Evolutionary conservation across 768 basidiomycete genomes (phyloP).

Genomic region (Xerocomus brunneocitrinus): DNA sequence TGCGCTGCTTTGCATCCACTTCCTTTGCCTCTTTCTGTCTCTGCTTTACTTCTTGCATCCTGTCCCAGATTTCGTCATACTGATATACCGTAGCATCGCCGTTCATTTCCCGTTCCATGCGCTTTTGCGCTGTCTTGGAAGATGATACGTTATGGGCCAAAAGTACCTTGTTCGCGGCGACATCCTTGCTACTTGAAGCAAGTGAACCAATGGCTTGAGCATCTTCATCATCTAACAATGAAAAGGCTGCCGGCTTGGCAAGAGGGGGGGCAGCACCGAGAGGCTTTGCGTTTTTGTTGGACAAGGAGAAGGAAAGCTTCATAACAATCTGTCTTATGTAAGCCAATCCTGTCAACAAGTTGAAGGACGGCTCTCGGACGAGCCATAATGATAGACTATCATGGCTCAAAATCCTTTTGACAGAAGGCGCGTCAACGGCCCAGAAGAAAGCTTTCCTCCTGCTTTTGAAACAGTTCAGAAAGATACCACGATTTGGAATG

Average conservation of each 20-base stretch:
- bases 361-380: no score
- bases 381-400: no score
- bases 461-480: constrained; percentile 44
- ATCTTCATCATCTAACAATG: constrained; percentile 61
- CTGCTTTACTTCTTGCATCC: constrained; percentile 84
- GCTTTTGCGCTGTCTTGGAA: constrained; percentile 63
- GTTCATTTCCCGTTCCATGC: constrained; percentile 73
- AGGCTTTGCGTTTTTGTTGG: constrained; percentile 48
- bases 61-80: constrained; percentile 96
- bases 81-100: constrained; percentile 84
- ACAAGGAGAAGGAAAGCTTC: constrained; percentile 90
- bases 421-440: constrained; percentile 85
- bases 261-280: constrained; percentile 49
- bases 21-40: constrained; percentile 75
- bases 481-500: constrained; percentile 9
- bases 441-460: constrained; percentile 75
- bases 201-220: constrained; percentile 46
- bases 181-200: constrained; percentile 37
- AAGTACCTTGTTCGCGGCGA: constrained; percentile 48
- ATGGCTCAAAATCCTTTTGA: constrained; percentile 66
- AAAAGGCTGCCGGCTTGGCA: constrained; percentile 59
- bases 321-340: constrained; percentile 37
- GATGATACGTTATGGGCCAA: constrained; percentile 55
- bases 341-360: constrained; percentile 4
- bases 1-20: constrained; percentile 67